A percentile compares a stretch with the other conserved stretches of the same genome.
Conservation (phyloP, 2,329 filamentous ascomycete genomes). For the Epicoccum nigrum region DNA sequence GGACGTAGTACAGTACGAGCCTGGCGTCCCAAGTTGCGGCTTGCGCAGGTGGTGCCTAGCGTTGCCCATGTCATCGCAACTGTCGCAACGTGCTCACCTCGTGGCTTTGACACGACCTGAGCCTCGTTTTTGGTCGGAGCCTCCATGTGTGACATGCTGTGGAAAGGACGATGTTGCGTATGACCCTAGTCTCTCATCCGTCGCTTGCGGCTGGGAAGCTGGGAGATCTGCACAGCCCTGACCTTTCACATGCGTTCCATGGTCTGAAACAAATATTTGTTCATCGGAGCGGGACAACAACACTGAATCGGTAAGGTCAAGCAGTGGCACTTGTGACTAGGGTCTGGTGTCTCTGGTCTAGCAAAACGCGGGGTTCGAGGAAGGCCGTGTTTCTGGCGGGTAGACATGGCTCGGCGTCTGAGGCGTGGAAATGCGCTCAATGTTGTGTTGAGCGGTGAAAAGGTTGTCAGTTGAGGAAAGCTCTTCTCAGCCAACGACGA, state of each 20-base stretch:
- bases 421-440: not conserved
- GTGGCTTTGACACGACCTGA: constrained; percentile 1
- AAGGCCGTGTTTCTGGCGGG: constrained; percentile 1
- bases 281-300: constrained; percentile 5
- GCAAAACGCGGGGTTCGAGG: constrained; percentile 24
- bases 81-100: constrained; percentile 7
- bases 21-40: constrained; percentile 1
- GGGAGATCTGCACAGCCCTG: constrained; percentile 8
- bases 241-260: constrained; percentile 9
- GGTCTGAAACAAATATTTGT: constrained; percentile 12
- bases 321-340: constrained; percentile 1
- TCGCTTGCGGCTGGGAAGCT: not conserved
- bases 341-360: constrained; percentile 2
- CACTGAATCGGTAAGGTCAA: constrained; percentile 9
- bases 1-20: not conserved
- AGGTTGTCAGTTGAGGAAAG: not conserved
- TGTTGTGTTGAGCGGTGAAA: not conserved
- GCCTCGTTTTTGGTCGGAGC: not conserved
- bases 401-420: constrained; percentile 5
- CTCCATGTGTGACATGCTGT: not conserved
- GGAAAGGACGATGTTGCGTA: too few species aligned
- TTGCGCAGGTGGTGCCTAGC: constrained; percentile 9
- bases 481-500: not conserved
- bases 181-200: constrained; percentile 4
- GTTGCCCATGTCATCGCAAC: constrained; percentile 3